Conservation (phyloP, 1,284 basidiomycete species). For the Ceratobasidium sp. region DNA sequence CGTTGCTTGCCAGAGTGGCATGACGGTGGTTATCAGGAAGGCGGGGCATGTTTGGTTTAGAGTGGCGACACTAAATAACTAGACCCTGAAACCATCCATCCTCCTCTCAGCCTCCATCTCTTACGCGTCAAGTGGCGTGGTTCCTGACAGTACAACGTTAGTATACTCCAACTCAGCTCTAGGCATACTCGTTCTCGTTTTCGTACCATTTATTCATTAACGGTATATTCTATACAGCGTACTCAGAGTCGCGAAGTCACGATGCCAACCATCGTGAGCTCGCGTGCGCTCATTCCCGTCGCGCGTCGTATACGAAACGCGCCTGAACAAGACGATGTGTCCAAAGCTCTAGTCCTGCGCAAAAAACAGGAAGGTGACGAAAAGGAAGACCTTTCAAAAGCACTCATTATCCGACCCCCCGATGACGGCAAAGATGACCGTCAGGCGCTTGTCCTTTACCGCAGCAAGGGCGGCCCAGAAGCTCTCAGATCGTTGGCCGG, state of each 20-base stretch:
- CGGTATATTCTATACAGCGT: neutral
- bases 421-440: conserved; percentile 42
- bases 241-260: conserved; percentile 11
- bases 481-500: conserved; percentile 21
- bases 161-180: neutral
- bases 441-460: conserved; percentile 44
- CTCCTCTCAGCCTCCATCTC: conserved; percentile 9
- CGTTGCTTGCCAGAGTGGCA: conserved; percentile 8
- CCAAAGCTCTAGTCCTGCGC: conserved; percentile 40
- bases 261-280: conserved; percentile 45
- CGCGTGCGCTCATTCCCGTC: conserved; percentile 34
- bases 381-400: conserved; percentile 38
- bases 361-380: conserved; percentile 35
- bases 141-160: neutral
- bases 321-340: conserved; percentile 35
- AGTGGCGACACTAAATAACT: neutral
- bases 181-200: no score
- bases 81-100: conserved; percentile 1
- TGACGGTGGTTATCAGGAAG: conserved; percentile 1
- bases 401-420: conserved; percentile 38
- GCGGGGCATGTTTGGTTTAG: conserved; percentile 11
- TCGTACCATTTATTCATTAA: neutral
- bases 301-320: conserved; percentile 37
- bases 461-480: conserved; percentile 34
- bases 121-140: conserved; percentile 1